Conservation (phyloP, 768 basidiomycete species). For the Mycena latifolia region DNA sequence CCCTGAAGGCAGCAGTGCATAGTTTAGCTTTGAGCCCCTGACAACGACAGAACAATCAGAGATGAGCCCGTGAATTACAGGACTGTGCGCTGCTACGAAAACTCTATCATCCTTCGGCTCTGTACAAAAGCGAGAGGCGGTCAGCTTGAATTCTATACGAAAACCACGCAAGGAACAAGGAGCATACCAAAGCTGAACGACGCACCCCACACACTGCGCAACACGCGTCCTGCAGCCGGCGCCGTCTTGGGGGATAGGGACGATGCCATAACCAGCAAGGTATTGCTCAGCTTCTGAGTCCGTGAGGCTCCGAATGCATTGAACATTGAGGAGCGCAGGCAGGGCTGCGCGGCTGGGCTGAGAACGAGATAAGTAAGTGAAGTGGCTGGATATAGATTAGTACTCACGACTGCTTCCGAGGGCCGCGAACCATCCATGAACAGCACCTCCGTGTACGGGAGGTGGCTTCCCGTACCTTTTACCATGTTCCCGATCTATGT, state of each 20-base stretch:
- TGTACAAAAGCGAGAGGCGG: neutral
- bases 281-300: neutral
- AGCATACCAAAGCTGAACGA: neutral
- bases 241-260: neutral
- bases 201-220: neutral
- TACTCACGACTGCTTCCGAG: constrained; percentile 1
- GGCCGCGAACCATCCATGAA: neutral
- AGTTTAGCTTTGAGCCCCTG: no score
- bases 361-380: neutral
- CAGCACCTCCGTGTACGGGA: constrained; percentile 1
- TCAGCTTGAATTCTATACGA: neutral
- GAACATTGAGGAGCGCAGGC: constrained; percentile 1
- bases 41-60: no score
- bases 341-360: neutral
- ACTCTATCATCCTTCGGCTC: neutral
- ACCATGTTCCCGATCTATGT: neutral
- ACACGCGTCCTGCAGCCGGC: neutral
- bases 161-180: neutral
- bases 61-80: no score
- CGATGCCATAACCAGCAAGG: neutral
- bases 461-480: neutral
- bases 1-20: no score
- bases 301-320: neutral
- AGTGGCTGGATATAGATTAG: neutral
- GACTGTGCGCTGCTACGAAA: no score